phyloP scores from a whole-genome alignment of 192 early-diverging fungal species.

The Mortierella alpina region DNA sequence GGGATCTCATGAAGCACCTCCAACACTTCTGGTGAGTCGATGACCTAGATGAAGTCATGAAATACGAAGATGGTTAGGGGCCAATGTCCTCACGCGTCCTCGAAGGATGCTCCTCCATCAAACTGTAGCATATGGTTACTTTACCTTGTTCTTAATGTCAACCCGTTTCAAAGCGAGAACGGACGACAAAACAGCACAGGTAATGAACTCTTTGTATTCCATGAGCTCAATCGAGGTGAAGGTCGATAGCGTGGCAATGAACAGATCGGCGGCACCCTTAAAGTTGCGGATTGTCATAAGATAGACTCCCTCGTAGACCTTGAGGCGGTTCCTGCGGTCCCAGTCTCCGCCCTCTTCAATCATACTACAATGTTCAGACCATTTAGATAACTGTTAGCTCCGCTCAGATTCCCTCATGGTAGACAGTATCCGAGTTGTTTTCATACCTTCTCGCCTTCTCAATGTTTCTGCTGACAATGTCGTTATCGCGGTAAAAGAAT shows the following conservation, averaged over 20 bases:
- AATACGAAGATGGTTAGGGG: neutral
- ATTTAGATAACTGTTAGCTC: no score
- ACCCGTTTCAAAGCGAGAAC: slow-evolving; percentile 88
- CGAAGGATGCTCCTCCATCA: no score
- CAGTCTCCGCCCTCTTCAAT: slow-evolving; percentile 99
- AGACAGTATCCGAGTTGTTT: no score
- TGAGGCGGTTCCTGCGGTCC: slow-evolving; percentile 98
- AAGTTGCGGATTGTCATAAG: slow-evolving; percentile 95
- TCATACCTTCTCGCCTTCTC: slow-evolving; percentile 78
- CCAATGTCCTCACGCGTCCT: no score
- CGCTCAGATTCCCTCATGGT: no score
- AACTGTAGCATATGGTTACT: no score
- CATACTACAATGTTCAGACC: slow-evolving; percentile 62
- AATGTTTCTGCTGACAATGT: slow-evolving; percentile 81
- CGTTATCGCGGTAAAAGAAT: slow-evolving; percentile 91
- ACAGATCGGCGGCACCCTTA: slow-evolving; percentile 88
- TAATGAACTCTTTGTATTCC: slow-evolving; percentile 97
- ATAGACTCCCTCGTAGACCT: slow-evolving; percentile 95
- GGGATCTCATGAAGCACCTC: slow-evolving; percentile 94
- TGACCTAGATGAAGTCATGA: slow-evolving; percentile 65
- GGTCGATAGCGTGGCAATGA: slow-evolving; percentile 95
- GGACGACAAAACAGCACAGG: slow-evolving; percentile 89
- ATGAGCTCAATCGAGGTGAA: slow-evolving; percentile 97
- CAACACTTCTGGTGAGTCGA: slow-evolving; percentile 95
- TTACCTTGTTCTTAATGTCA: slow-evolving; percentile 94